Conservation (phyloP, 371 early-diverging fungal genomes). For the Saksenaea oblongispora region DNA sequence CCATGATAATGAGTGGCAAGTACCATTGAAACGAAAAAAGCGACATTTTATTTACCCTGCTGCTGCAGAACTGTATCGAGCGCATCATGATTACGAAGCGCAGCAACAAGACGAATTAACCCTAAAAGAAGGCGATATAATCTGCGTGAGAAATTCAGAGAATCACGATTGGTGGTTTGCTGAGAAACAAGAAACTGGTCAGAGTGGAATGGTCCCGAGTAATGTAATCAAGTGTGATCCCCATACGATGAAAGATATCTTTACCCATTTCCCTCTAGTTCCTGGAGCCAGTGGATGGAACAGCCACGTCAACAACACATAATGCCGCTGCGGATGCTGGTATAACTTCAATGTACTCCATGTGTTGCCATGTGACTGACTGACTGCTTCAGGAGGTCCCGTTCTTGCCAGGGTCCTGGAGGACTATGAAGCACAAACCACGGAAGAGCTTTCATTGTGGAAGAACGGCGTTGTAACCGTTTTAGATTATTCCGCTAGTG, state of each 20-base stretch:
- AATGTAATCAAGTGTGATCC: conserved; percentile 39
- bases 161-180: conserved; percentile 64
- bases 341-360: neutral
- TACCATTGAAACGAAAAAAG: neutral
- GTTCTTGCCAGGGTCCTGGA: conserved; percentile 54
- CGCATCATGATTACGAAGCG: conserved; percentile 44
- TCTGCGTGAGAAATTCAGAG: conserved; percentile 46
- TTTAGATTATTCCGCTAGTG: conserved; percentile 45
- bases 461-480: conserved; percentile 67
- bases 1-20: neutral
- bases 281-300: neutral
- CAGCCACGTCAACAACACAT: neutral
- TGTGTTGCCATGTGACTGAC: neutral
- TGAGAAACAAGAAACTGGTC: conserved; percentile 47
- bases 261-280: neutral
- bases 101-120: conserved; percentile 61
- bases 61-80: conserved; percentile 3
- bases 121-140: conserved; percentile 55
- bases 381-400: conserved; percentile 11
- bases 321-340: neutral
- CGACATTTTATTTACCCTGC: neutral
- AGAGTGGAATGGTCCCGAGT: conserved; percentile 65
- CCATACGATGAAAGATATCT: neutral
- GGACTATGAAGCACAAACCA: conserved; percentile 62
- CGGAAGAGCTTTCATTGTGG: conserved; percentile 65